Evolutionary conservation across 371 early-diverging fungal genomes (phyloP).

Genomic region (Basidiobolus heterosporus): DNA sequence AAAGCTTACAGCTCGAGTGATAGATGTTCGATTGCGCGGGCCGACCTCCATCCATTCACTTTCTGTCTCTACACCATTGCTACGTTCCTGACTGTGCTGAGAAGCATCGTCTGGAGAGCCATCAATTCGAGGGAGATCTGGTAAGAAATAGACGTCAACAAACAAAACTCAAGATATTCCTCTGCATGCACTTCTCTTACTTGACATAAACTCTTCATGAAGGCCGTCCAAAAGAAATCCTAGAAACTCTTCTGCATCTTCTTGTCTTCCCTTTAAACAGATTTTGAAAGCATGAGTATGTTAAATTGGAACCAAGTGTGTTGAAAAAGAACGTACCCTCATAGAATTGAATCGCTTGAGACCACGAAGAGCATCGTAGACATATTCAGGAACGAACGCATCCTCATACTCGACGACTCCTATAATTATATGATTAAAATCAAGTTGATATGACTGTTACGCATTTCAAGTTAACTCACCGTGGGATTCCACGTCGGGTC

Average conservation of each 20-base stretch:
- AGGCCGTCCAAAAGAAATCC: slow-evolving; percentile 82
- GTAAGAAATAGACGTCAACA: no score
- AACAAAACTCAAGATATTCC: no score
- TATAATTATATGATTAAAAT: not conserved
- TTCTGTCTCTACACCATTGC: slow-evolving; percentile 6
- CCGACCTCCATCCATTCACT: slow-evolving; percentile 84
- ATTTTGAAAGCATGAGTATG: not conserved
- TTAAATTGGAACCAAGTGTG: not conserved
- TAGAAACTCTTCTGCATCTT: slow-evolving; percentile 93
- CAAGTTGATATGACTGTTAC: not conserved
- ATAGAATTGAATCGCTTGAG: slow-evolving; percentile 64
- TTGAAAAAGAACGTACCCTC: slow-evolving; percentile 16
- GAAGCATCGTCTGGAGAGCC: no score
- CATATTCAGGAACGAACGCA: slow-evolving; percentile 84
- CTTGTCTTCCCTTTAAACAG: slow-evolving; percentile 61
- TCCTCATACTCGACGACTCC: slow-evolving; percentile 26
- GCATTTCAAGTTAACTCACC: slow-evolving; percentile 16
- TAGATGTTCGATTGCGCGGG: slow-evolving; percentile 47
- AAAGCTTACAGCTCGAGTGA: slow-evolving; percentile 7
- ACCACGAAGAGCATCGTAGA: slow-evolving; percentile 72
- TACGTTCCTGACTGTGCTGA: not conserved
- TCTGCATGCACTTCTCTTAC: slow-evolving; percentile 16
- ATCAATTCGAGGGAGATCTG: no score
- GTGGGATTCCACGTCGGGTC: slow-evolving; percentile 12
- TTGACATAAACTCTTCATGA: slow-evolving; percentile 73